phyloP scores from a whole-genome alignment of 1,284 basidiomycete genomes.

The Rhodotorula sp. region DNA sequence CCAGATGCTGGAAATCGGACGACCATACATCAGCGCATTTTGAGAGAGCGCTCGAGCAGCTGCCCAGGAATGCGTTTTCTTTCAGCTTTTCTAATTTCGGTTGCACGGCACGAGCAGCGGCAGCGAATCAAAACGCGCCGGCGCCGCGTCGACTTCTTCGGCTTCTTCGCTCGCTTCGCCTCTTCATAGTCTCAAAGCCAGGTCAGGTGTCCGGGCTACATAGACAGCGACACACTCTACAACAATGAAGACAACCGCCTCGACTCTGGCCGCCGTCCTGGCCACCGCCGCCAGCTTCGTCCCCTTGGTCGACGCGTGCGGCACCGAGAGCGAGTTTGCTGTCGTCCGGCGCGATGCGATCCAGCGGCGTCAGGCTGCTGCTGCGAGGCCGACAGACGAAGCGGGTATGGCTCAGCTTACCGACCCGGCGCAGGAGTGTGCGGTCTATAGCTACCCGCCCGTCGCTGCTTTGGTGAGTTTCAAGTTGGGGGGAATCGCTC shows the following conservation, averaged over 20 bases:
- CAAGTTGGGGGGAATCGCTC: background rate
- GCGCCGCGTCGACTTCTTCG: background rate
- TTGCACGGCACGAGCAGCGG: background rate
- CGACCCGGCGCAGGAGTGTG: slow-evolving; percentile 23
- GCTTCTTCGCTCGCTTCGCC: background rate
- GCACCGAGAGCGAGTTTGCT: slow-evolving; percentile 13
- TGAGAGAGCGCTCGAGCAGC: too few species aligned
- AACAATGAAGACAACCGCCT: background rate
- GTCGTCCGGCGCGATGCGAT: slow-evolving; percentile 1
- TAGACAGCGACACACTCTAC: too few species aligned
- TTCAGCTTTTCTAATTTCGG: too few species aligned
- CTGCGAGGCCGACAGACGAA: slow-evolving; percentile 22
- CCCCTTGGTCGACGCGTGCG: slow-evolving; percentile 14
- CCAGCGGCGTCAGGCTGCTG: slow-evolving; percentile 5
- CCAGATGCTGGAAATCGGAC: too few species aligned
- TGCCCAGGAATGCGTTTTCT: too few species aligned
- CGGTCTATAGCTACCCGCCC: slow-evolving; percentile 19
- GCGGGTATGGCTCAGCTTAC: slow-evolving; percentile 19
- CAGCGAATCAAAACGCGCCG: background rate
- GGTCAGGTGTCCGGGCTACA: too few species aligned
- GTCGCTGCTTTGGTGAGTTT: slow-evolving; percentile 18
- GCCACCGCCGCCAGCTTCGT: slow-evolving; percentile 2
- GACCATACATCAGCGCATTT: too few species aligned
- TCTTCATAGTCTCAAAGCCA: background rate
- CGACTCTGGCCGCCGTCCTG: slow-evolving; percentile 3